Percentiles rank a stretch among this genome's conserved stretches.
phyloP scores from a whole-genome alignment of 2,329 filamentous ascomycete genomes.

The Pseudogymnoascus sp. region DNA sequence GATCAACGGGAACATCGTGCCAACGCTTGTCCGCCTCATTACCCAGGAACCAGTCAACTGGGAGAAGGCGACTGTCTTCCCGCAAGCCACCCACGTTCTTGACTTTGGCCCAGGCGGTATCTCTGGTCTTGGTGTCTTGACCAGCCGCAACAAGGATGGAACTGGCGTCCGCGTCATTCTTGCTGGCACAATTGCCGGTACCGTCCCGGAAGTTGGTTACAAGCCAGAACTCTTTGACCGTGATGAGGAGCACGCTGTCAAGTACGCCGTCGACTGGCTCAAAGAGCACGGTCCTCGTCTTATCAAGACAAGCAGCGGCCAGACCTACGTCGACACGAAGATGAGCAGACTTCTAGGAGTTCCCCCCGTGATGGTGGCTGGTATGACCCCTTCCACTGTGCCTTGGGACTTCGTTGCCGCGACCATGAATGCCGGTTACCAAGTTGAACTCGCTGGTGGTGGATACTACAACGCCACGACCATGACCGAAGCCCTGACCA shows the following conservation, averaged over 20 bases:
- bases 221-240: slow-evolving; percentile 97
- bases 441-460: slow-evolving; percentile 81
- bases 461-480: slow-evolving; percentile 77
- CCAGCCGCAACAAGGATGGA: slow-evolving; percentile 98
- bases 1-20: slow-evolving; percentile 70
- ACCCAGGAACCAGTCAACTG: slow-evolving; percentile 90
- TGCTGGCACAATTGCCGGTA: slow-evolving; percentile 85
- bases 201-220: slow-evolving; percentile 85
- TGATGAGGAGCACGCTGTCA: slow-evolving; percentile 88
- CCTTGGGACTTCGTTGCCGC: slow-evolving; percentile 87
- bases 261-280: slow-evolving; percentile 94
- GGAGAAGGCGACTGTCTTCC: slow-evolving; percentile 90
- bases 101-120: slow-evolving; percentile 97
- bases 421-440: slow-evolving; percentile 91
- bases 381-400: slow-evolving; percentile 87
- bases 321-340: slow-evolving; percentile 93
- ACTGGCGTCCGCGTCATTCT: slow-evolving; percentile 95
- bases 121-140: slow-evolving; percentile 88
- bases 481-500: slow-evolving; percentile 73
- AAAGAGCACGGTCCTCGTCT: slow-evolving; percentile 92
- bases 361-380: slow-evolving; percentile 81
- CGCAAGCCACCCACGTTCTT: slow-evolving; percentile 82
- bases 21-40: slow-evolving; percentile 81
- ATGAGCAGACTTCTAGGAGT: slow-evolving; percentile 81
- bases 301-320: slow-evolving; percentile 77